phyloP scores from a whole-genome alignment of 495 filamentous ascomycete genomes.

The Venustampulla echinocandica region DNA sequence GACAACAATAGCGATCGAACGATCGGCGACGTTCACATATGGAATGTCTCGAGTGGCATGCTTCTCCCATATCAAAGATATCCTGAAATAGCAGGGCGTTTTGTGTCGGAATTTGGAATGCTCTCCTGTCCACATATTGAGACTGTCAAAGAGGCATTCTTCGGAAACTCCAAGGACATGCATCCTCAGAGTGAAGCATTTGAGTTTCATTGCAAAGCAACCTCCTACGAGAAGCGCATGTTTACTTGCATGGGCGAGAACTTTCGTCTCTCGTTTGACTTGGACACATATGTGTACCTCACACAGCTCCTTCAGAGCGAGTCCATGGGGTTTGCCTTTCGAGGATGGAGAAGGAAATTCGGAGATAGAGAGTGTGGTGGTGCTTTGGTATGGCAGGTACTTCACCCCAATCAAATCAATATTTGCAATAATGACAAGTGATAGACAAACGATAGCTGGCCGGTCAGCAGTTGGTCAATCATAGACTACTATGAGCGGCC shows the following conservation, averaged over 20 bases:
- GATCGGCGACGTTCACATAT: constrained; percentile 80
- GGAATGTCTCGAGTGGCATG: constrained; percentile 80
- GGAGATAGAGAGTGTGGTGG: constrained; percentile 66
- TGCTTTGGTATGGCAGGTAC: constrained; percentile 85
- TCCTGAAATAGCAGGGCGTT: constrained; percentile 58
- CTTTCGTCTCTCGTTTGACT: constrained; percentile 40
- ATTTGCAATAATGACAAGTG: too few species aligned
- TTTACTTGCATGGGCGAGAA: constrained; percentile 72
- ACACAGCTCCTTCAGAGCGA: constrained; percentile 79
- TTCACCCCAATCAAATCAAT: too few species aligned
- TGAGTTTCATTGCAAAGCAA: constrained; percentile 83
- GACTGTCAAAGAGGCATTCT: constrained; percentile 13
- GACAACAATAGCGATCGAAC: constrained; percentile 45
- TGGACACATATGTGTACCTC: constrained; percentile 59
- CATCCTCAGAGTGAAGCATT: constrained; percentile 66
- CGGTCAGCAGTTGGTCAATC: constrained; percentile 69
- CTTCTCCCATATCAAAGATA: constrained; percentile 73
- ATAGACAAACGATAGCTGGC: constrained; percentile 93
- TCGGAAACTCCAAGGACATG: constrained; percentile 35
- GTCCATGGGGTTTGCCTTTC: constrained; percentile 66
- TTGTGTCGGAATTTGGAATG: constrained; percentile 81
- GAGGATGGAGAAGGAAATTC: constrained; percentile 70
- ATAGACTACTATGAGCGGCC: constrained; percentile 68
- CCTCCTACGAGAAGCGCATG: constrained; percentile 65
- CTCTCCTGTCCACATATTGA: constrained; percentile 45